Evolutionary conservation across 306 rosid genomes (phyloP).

Genomic region (Prunus persica): DNA sequence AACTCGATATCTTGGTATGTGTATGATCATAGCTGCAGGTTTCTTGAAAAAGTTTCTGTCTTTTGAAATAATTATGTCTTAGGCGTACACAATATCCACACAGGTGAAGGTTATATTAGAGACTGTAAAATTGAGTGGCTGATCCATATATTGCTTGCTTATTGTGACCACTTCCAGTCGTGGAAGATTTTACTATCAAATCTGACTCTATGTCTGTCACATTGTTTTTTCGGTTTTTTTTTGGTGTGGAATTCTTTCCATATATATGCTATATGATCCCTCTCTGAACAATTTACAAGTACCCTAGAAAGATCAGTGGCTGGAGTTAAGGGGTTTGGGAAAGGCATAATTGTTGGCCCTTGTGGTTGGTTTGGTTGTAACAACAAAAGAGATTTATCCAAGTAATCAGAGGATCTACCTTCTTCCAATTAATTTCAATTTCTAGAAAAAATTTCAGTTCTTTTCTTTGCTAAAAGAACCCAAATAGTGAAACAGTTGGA

Average conservation of each 20-base stretch:
- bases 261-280: no score
- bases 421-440: no score
- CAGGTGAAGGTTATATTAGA: not conserved
- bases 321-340: not conserved
- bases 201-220: not conserved
- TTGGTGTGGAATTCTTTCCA: no score
- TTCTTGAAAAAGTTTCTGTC: no score
- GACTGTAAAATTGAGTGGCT: not conserved
- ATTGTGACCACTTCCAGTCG: not conserved
- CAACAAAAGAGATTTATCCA: not conserved
- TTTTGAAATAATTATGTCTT: no score
- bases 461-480: no score
- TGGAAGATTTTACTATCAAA: not conserved
- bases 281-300: no score
- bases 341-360: not conserved
- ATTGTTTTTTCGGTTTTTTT: no score
- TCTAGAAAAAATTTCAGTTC: no score
- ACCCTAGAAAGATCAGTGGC: no score
- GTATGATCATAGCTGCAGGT: conserved; percentile 8
- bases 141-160: not conserved
- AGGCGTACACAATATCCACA: no score
- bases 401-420: no score
- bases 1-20: conserved; percentile 35
- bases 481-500: not conserved
- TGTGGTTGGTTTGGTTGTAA: not conserved